A percentile compares a stretch with the other conserved stretches of the same genome.
Conservation (phyloP, 2,329 filamentous ascomycete species). For the Sporothrix protearum region DNA sequence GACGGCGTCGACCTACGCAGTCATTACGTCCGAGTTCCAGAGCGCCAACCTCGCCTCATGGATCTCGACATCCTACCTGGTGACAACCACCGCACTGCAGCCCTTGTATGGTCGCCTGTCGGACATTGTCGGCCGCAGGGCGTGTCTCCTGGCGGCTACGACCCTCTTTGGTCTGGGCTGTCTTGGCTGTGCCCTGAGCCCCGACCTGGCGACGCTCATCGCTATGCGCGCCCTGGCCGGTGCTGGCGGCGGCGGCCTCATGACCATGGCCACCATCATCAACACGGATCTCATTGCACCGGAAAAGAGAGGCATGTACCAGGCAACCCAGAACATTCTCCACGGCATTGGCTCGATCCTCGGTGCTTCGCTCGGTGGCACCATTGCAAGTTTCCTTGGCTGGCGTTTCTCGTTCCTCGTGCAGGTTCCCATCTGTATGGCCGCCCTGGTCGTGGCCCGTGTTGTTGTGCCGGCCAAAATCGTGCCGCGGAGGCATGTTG, state of each 20-base stretch:
- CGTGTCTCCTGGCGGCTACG: slow-evolving; percentile 60
- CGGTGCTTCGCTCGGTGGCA: slow-evolving; percentile 68
- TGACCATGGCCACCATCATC: slow-evolving; percentile 64
- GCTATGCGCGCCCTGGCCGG: slow-evolving; percentile 45
- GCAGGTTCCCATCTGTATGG: slow-evolving; percentile 56
- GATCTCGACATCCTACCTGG: slow-evolving; percentile 61
- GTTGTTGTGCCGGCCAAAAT: slow-evolving; percentile 13
- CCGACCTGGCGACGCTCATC: slow-evolving; percentile 51
- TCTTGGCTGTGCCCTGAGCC: slow-evolving; percentile 54
- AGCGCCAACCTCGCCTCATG: slow-evolving; percentile 52
- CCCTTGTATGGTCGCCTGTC: slow-evolving; percentile 55
- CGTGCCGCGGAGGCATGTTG: background rate
- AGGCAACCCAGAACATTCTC: slow-evolving; percentile 69
- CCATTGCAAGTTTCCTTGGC: slow-evolving; percentile 60
- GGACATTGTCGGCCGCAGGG: slow-evolving; percentile 63
- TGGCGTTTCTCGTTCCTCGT: slow-evolving; percentile 66
- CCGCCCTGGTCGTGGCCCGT: slow-evolving; percentile 42
- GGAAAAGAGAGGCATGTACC: slow-evolving; percentile 67
- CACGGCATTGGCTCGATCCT: slow-evolving; percentile 64
- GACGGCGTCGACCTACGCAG: slow-evolving; percentile 68
- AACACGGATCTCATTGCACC: slow-evolving; percentile 68
- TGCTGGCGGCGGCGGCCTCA: slow-evolving; percentile 70
- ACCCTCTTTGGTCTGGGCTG: slow-evolving; percentile 36
- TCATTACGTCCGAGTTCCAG: slow-evolving; percentile 49
- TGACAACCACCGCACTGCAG: slow-evolving; percentile 72